Conservation (phyloP, 2,329 filamentous ascomycete genomes). For the Ophiosphaerella narmari region DNA sequence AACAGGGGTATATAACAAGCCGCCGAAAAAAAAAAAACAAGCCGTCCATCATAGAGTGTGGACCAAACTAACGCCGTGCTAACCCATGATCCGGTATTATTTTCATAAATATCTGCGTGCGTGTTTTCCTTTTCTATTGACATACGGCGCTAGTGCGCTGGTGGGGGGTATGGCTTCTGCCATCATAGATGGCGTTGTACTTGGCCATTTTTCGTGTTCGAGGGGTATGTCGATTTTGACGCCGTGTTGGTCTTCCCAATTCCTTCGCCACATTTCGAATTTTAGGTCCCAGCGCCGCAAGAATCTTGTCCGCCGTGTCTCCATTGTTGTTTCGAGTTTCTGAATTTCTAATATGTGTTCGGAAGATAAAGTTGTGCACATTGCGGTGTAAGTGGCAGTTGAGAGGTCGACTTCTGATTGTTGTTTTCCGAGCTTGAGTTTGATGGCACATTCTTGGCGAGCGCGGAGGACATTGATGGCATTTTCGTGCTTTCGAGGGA, state of each 20-base stretch:
- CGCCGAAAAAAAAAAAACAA: too few relatives aligned
- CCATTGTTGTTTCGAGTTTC: constrained; percentile 40
- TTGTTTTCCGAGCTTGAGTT: constrained; percentile 44
- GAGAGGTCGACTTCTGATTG: constrained; percentile 46
- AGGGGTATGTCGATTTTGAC: constrained; percentile 23
- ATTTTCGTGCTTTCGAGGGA: constrained; percentile 50
- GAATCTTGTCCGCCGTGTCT: constrained; percentile 38
- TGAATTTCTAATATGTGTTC: constrained; percentile 39
- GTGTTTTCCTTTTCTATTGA: neutral
- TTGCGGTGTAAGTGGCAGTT: constrained; percentile 37
- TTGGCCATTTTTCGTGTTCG: constrained; percentile 39
- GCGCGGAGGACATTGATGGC: constrained; percentile 55
- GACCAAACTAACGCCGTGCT: too few relatives aligned
- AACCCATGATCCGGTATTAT: too few relatives aligned
- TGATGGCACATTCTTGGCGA: constrained; percentile 49
- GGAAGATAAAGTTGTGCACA: constrained; percentile 40
- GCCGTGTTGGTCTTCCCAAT: constrained; percentile 39
- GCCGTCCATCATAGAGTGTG: too few relatives aligned
- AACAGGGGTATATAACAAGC: too few relatives aligned
- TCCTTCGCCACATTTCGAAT: constrained; percentile 46
- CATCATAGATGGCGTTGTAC: constrained; percentile 15
- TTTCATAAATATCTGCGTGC: too few relatives aligned
- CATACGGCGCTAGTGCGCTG: constrained; percentile 26
- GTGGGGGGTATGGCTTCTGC: constrained; percentile 20
- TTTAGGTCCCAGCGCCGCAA: constrained; percentile 47